phyloP scores from a whole-genome alignment of 1,139 yeast genomes.

The Yamadazyma spencermartinsiae region DNA sequence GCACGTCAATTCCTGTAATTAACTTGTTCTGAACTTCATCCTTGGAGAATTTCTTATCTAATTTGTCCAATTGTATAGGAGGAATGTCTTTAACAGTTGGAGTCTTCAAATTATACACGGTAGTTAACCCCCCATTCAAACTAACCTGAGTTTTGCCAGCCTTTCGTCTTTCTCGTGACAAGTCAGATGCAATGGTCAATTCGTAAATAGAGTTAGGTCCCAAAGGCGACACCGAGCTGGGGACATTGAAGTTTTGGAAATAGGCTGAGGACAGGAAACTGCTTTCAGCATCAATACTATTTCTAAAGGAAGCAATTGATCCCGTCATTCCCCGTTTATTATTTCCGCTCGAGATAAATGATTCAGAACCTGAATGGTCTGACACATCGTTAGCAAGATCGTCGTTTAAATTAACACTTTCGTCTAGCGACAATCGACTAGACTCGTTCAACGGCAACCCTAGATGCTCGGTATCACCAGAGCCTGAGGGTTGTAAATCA shows the following conservation, averaged over 20 bases:
- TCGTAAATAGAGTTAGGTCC: conserved; percentile 83
- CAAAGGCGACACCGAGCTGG: conserved; percentile 50
- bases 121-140: conserved; percentile 43
- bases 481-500: too few species aligned
- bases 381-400: conserved; percentile 29
- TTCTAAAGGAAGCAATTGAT: conserved; percentile 27
- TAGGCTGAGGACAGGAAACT: conserved; percentile 33
- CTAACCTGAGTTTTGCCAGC: conserved; percentile 36
- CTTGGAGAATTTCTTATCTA: conserved; percentile 50
- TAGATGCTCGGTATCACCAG: conserved; percentile 3
- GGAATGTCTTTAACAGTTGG: conserved; percentile 89
- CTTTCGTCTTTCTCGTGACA: conserved; percentile 37
- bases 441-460: conserved; percentile 14
- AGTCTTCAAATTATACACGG: conserved; percentile 49
- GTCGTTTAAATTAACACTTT: conserved; percentile 37
- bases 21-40: conserved; percentile 49
- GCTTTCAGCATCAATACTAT: conserved; percentile 41
- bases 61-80: conserved; percentile 66
- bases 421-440: conserved; percentile 30
- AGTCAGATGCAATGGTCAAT: conserved; percentile 60
- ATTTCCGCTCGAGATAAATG: conserved; percentile 11
- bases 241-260: conserved; percentile 25
- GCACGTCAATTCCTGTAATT: conserved; percentile 46
- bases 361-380: conserved; percentile 16
- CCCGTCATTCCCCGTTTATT: conserved; percentile 18